Evolutionary conservation across 129 eudicot species (phyloP).

Genomic region (Silybum marianum): DNA sequence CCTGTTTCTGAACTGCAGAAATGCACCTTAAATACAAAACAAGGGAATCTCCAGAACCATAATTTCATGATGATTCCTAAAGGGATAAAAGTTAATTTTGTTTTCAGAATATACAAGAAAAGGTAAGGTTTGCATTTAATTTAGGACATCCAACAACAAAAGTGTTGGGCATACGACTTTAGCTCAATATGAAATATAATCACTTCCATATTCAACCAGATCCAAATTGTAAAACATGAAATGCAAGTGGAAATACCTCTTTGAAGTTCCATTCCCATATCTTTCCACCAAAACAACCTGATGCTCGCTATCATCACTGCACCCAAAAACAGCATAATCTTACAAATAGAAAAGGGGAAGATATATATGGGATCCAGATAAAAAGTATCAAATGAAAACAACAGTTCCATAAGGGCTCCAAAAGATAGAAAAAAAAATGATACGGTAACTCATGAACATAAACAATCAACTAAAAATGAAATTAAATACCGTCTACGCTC

Average conservation of each 20-base stretch:
- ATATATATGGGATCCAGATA: neutral
- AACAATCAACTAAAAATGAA: neutral
- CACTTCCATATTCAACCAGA: neutral
- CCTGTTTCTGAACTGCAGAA: neutral
- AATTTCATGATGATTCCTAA: neutral
- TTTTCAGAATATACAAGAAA: neutral
- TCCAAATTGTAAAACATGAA: neutral
- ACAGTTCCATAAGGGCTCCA: neutral
- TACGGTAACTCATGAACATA: neutral
- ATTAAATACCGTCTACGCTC: constrained; percentile 28
- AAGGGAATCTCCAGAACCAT: neutral
- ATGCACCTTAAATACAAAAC: neutral
- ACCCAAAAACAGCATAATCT: constrained; percentile 9
- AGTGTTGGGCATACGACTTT: neutral
- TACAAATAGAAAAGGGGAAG: constrained; percentile 1
- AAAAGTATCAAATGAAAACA: neutral
- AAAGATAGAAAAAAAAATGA: no score
- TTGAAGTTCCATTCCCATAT: constrained; percentile 73
- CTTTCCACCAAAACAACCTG: constrained; percentile 72
- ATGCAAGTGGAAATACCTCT: constrained; percentile 48
- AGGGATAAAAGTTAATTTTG: neutral
- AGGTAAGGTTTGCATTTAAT: neutral
- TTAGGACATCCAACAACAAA: neutral
- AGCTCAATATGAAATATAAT: neutral
- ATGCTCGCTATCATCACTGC: constrained; percentile 40